Base-by-base conservation (phyloP, 768 basidiomycete species). In the Kwoniella mangroviensis region DNA sequence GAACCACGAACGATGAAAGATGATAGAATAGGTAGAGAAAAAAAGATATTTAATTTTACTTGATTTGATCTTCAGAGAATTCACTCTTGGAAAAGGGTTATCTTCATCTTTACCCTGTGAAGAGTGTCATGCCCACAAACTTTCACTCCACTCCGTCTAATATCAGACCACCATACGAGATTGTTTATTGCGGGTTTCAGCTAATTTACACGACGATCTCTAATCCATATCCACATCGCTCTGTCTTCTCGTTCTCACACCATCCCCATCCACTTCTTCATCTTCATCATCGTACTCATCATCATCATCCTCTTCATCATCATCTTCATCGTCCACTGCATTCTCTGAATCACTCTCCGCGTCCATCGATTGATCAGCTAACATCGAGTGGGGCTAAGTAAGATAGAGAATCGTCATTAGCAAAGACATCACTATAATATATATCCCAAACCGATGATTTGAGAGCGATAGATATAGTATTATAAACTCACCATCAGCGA, bases 261-360 rank as follows among this genome's bases (percentile, higher is more conserved):
- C 76, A 19, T 80, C 80, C 53, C 67, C 60, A n/a, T 76, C 81
- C 42, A 77, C 81, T 15, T 76, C 80, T 28, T 82, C 75, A 19
- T 79, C 75, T 24, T 79, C 77, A 21, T 80, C 82, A n/a, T 82
- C 79, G 79, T 86, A 65, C 83, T 86, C 87, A 70, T 92, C 91
- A 73, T 89, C 90, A 66, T 89, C 88, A 79, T 93, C 91, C 65
- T 94, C 92, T 73, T 93, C 91, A 49, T 90, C 90, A 68, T 89
- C 81, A 21, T 80, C 80, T 7, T 77, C 78, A 15, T 76, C 78
- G 43, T 78, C 72, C 60, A 86, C 87, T 24, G 87, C 66, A 60
- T 86, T 85, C 63, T 79, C 85, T 22, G 65, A 70, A 24, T 75
- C 66, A 60, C 86, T 85, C 62, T 79, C 85, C 21, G 65, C 68